A percentile compares a stretch with the other conserved stretches of the same genome.
Evolutionary conservation across 1,139 yeast species (phyloP).

Genomic region (Geotrichum fermentans): DNA sequence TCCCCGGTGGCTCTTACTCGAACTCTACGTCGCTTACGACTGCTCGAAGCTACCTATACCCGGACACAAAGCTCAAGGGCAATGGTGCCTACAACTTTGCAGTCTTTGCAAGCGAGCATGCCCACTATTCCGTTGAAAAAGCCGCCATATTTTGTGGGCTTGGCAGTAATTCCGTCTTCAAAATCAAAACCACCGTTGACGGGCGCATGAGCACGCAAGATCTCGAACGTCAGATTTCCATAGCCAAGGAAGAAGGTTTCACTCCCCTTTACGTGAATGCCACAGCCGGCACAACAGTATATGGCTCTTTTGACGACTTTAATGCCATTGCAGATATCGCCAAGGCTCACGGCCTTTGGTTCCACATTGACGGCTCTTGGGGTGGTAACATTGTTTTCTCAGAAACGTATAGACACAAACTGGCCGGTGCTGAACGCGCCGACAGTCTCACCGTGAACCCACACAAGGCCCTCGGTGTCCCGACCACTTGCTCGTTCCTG

Average conservation of each 20-base stretch:
- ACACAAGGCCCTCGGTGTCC: constrained; percentile 88
- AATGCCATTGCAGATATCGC: constrained; percentile 53
- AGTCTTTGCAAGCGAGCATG: constrained; percentile 63
- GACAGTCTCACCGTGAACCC: constrained; percentile 83
- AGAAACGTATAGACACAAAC: constrained; percentile 38
- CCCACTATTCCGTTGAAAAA: constrained; percentile 79
- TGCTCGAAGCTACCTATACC: constrained; percentile 63
- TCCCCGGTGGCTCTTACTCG: constrained; percentile 86
- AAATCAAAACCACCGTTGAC: constrained; percentile 51
- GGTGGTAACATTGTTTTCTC: constrained; percentile 82
- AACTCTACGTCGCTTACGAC: constrained; percentile 75
- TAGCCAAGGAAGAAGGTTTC: constrained; percentile 48
- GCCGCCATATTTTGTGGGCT: constrained; percentile 75
- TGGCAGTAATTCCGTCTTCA: constrained; percentile 60
- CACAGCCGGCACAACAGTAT: constrained; percentile 88
- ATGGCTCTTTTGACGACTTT: constrained; percentile 76
- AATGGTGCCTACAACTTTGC: constrained; percentile 56
- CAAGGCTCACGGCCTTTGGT: constrained; percentile 55
- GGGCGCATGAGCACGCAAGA: constrained; percentile 55
- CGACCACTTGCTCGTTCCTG: constrained; percentile 78
- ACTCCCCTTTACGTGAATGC: constrained; percentile 75
- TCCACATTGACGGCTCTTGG: constrained; percentile 89
- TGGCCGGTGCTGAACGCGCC: constrained; percentile 61
- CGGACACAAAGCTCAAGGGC: constrained; percentile 65
- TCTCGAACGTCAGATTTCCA: constrained; percentile 45